These are phyloP conservation scores for Hymenoscyphus albidus DNA, from an alignment of 2,329 filamentous ascomycete species.

Conservation along the genomic window DNA sequence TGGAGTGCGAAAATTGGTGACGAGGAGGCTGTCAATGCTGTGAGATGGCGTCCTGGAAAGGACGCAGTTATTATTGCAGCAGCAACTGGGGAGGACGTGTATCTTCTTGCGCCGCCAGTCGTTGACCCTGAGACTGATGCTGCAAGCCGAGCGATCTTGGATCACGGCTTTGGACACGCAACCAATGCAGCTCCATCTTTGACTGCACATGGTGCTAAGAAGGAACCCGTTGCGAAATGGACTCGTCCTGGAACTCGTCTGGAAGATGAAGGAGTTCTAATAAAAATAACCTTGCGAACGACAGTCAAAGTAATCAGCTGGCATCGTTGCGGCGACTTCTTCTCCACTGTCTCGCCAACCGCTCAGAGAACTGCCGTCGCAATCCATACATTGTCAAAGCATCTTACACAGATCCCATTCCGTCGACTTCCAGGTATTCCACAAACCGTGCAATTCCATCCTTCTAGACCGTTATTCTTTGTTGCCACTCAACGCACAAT, in stretches of 20 bases:
- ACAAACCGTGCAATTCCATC: constrained; percentile 92
- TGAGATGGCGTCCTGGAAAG: constrained; percentile 83
- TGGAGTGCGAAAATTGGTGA: constrained; percentile 79
- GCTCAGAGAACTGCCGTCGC: constrained; percentile 77
- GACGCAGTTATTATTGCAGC: constrained; percentile 80
- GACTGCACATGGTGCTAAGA: constrained; percentile 55
- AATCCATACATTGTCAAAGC: constrained; percentile 92
- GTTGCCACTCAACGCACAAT: constrained; percentile 93
- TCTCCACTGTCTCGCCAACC: constrained; percentile 82
- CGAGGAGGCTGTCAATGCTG: constrained; percentile 75
- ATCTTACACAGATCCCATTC: constrained; percentile 93
- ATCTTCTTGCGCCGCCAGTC: constrained; percentile 73
- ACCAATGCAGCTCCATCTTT: constrained; percentile 56
- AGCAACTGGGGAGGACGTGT: constrained; percentile 79
- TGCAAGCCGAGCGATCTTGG: constrained; percentile 70
- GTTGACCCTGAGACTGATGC: constrained; percentile 70
- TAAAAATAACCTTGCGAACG: constrained; percentile 75
- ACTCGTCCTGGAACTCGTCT: constrained; percentile 70
- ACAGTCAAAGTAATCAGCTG: constrained; percentile 85
- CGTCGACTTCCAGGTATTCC: constrained; percentile 68
- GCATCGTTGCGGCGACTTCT: constrained; percentile 92
- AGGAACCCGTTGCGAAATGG: constrained; percentile 79
- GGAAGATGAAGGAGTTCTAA: constrained; percentile 72
- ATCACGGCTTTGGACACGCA: constrained; percentile 93
- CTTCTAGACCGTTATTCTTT: constrained; percentile 87